Evolutionary conservation across 257 asterid species (phyloP).

Genomic region (Scutellaria minor): DNA sequence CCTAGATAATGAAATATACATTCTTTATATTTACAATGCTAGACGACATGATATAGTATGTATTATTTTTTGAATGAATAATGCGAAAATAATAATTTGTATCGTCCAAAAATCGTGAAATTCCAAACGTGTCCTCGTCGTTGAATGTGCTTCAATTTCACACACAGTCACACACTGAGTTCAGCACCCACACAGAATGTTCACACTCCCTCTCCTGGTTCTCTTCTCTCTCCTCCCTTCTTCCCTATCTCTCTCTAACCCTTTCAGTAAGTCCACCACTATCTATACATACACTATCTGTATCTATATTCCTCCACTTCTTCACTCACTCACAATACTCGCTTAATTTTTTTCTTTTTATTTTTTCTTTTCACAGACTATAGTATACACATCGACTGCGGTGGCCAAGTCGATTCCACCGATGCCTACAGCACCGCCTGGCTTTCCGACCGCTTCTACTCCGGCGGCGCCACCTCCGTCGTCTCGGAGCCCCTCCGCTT

Average conservation of each 20-base stretch:
- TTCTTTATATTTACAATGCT: too few relatives aligned
- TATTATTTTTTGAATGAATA: too few relatives aligned
- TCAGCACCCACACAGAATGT: conserved; percentile 37
- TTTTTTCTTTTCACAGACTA: conserved; percentile 48
- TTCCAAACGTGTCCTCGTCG: conserved; percentile 33
- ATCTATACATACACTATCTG: neutral
- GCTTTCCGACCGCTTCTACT: conserved; percentile 85
- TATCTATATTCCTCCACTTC: neutral
- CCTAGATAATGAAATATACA: too few relatives aligned
- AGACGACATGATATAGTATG: too few relatives aligned
- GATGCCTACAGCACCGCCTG: conserved; percentile 72
- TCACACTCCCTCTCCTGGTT: conserved; percentile 37
- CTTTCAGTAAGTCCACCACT: conserved; percentile 49
- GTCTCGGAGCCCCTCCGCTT: conserved; percentile 92
- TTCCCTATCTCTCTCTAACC: conserved; percentile 35
- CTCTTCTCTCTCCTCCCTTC: conserved; percentile 30
- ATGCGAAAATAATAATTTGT: too few relatives aligned
- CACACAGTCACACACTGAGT: conserved; percentile 14
- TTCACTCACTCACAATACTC: neutral
- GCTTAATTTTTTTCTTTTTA: neutral
- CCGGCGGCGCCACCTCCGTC: conserved; percentile 72
- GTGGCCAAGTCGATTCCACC: conserved; percentile 66
- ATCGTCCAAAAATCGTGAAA: neutral
- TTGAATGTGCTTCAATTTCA: conserved; percentile 29
- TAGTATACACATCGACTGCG: conserved; percentile 79